phyloP scores from a whole-genome alignment of 2,329 filamentous ascomycete genomes.

The Dryadomyces quercivorus region DNA sequence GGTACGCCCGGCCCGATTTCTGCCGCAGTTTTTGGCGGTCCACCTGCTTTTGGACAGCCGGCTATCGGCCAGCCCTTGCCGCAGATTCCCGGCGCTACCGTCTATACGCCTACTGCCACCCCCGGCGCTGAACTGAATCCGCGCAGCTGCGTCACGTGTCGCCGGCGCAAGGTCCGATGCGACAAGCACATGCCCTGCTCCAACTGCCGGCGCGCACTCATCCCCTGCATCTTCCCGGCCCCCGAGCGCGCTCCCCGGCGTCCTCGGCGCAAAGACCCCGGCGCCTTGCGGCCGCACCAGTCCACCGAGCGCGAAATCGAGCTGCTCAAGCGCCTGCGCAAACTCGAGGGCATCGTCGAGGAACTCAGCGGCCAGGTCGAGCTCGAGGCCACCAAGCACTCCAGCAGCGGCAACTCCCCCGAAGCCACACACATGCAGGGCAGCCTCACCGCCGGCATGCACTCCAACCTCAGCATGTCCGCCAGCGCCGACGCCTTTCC shows the following conservation, averaged over 20 bases:
- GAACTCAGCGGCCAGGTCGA: conserved; percentile 54
- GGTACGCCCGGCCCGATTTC: not conserved
- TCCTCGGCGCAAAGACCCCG: conserved; percentile 50
- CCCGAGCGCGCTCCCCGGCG: conserved; percentile 38
- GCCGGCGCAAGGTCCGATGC: conserved; percentile 44
- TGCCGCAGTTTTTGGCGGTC: not conserved
- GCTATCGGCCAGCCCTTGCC: conserved; percentile 9
- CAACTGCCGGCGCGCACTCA: conserved; percentile 40
- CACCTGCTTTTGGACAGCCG: conserved; percentile 2
- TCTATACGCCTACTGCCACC: conserved; percentile 15
- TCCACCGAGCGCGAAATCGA: conserved; percentile 54
- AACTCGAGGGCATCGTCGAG: conserved; percentile 65
- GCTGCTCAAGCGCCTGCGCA: conserved; percentile 57
- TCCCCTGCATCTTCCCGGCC: conserved; percentile 38
- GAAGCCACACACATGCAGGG: conserved; percentile 15
- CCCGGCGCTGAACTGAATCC: conserved; percentile 20
- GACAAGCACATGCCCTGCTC: conserved; percentile 44
- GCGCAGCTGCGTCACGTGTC: conserved; percentile 38
- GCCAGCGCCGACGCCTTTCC: not conserved
- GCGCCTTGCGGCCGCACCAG: conserved; percentile 39
- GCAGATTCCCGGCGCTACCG: conserved; percentile 15
- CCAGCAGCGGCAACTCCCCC: conserved; percentile 25
- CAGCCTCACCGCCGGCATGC: not conserved
- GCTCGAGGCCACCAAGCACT: conserved; percentile 31
- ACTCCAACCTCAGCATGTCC: not conserved